Evolutionary conservation across 495 filamentous ascomycete genomes (phyloP).

Genomic region (Sabuloglossum arenarium): DNA sequence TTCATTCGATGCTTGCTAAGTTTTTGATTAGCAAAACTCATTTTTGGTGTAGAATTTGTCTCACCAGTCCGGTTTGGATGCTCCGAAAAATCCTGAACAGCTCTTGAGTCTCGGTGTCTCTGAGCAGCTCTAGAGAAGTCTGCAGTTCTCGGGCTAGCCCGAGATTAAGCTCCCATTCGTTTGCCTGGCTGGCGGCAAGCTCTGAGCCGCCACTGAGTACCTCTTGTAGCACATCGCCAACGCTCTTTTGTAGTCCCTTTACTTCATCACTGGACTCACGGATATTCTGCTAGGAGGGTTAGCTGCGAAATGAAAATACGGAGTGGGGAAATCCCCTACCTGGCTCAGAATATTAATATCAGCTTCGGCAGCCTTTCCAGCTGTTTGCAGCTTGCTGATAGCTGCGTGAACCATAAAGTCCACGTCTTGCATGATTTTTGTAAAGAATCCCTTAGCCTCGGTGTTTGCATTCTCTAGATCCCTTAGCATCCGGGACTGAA

Average conservation of each 20-base stretch:
- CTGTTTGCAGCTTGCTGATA: not conserved
- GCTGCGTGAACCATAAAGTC: not conserved
- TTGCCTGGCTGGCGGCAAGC: constrained; percentile 5
- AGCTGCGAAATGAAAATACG: not conserved
- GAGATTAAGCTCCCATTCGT: not conserved
- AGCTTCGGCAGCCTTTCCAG: not conserved
- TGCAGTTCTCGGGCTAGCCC: constrained; percentile 10
- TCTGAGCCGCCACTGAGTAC: constrained; percentile 7
- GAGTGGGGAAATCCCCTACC: constrained; percentile 11
- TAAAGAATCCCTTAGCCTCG: constrained; percentile 13
- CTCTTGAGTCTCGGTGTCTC: constrained; percentile 10
- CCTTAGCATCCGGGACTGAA: constrained; percentile 15
- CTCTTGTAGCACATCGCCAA: constrained; percentile 20
- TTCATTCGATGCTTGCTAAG: constrained; percentile 15
- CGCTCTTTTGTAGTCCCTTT: constrained; percentile 12
- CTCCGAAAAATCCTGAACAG: constrained; percentile 8
- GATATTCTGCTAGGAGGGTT: not conserved
- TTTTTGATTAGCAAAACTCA: constrained; percentile 14
- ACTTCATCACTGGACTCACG: constrained; percentile 13
- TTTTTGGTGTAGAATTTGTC: constrained; percentile 13
- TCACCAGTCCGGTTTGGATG: constrained; percentile 15
- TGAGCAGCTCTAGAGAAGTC: constrained; percentile 12
- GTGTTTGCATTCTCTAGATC: constrained; percentile 21
- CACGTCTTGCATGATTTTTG: constrained; percentile 2
- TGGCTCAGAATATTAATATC: not conserved